Base-by-base conservation (phyloP, 1,139 yeast genomes). In the Lodderomyces orthopsilosis region DNA sequence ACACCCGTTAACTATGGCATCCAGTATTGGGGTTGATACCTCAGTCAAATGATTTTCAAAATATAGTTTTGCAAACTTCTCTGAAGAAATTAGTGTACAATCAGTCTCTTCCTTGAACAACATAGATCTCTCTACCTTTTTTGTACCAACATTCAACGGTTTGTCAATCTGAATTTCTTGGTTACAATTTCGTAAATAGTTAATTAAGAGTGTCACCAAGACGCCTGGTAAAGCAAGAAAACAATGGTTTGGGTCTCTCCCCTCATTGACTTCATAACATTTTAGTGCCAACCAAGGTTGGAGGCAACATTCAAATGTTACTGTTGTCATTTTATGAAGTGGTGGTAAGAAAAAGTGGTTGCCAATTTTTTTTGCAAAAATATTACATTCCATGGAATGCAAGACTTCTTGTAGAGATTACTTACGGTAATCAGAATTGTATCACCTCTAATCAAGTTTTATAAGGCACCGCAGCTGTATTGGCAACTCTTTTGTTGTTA, bases 251-350 rank as follows among this genome's bases (percentile, higher is more conserved):
- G 6, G 3, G 4, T 33, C 5, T 5, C 15, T 18, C 13, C 23
- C 22, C 24, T 9, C 17, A 2, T 34, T n/a, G 6, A 12, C 10
- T 14, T 22, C 27, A 13, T 19, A n/a, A 12, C 26, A n/a, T n/a
- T 2, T 22, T 18, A 35, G 17, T 10, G 35, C 38, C 7, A 44
- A 37, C 47, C 47, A 42, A 4, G 41, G 41, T 23, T 23, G 36
- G 17, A 44, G 35, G 26, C 47, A 44, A 15, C 38, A 41, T 26
- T 44, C 45, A 26, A 44, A 27, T 3, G 18, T 21, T 27, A 28
- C 4, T 30, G 19, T 30, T 15, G 34, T 15, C 34, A 30, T 30
- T 23, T 17, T 15, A 13, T 15, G 5, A 19, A 12, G 18, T 3
- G 4, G 40, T 30, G 30, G 17, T 38, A 36, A 26, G n/a, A 30